phyloP scores from a whole-genome alignment of 129 eudicot genomes.

The Artemisia tridentata region DNA sequence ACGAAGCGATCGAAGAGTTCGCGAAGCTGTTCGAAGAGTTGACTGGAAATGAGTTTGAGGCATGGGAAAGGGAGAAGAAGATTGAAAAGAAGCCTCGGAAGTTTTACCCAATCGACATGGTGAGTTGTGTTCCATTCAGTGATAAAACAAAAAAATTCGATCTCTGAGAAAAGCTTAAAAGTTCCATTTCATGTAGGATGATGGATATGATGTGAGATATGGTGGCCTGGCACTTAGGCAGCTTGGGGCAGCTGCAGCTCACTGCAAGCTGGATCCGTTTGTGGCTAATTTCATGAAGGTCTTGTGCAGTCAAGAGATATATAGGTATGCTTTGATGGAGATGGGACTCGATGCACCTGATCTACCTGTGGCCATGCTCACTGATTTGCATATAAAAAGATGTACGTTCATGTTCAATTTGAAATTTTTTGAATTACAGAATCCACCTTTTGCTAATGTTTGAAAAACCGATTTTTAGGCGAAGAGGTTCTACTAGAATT shows the following conservation, averaged over 20 bases:
- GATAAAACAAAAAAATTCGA: too few species aligned
- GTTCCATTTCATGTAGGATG: conserved; percentile 45
- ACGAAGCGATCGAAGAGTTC: conserved; percentile 61
- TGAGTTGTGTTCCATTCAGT: neutral
- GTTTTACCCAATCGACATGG: conserved; percentile 74
- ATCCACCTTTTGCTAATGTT: too few species aligned
- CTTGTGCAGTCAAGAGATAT: conserved; percentile 68
- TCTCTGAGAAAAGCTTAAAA: neutral
- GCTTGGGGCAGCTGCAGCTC: conserved; percentile 66
- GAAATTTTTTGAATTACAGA: too few species aligned
- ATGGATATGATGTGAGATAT: conserved; percentile 76
- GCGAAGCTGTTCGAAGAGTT: conserved; percentile 55
- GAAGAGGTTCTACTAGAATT: conserved; percentile 56
- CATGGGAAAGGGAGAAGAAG: conserved; percentile 89
- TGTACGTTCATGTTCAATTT: conserved; percentile 30
- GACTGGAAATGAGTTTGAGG: conserved; percentile 75
- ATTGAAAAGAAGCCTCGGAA: conserved; percentile 52
- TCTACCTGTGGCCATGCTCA: conserved; percentile 78
- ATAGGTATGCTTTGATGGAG: conserved; percentile 91
- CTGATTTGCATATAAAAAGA: conserved; percentile 60
- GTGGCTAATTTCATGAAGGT: conserved; percentile 84
- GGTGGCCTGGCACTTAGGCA: conserved; percentile 83
- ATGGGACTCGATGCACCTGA: conserved; percentile 74
- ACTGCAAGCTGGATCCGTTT: conserved; percentile 67
- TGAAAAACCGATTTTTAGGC: conserved; percentile 32